Evolutionary conservation across 306 rosid species (phyloP).

Genomic region (Dryas octopetala): DNA sequence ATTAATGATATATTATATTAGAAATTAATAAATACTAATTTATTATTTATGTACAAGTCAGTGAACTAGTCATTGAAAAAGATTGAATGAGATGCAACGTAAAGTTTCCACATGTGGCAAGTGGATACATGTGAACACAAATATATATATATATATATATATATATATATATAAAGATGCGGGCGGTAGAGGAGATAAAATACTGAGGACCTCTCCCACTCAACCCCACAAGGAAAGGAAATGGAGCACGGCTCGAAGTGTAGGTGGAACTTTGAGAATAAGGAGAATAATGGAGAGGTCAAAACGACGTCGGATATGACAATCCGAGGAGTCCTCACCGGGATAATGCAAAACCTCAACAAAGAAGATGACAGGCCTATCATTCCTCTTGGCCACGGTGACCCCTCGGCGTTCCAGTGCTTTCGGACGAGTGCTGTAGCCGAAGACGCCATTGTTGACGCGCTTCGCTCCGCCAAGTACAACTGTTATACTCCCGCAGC

Average conservation of each 20-base stretch:
- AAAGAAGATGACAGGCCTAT: constrained; percentile 13
- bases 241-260: neutral
- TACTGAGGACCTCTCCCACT: too few species aligned
- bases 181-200: too few species aligned
- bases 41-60: too few species aligned
- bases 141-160: too few species aligned
- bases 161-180: too few species aligned
- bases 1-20: too few species aligned
- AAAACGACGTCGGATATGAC: neutral
- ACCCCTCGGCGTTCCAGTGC: constrained; percentile 33
- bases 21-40: too few species aligned
- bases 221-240: neutral
- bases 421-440: constrained; percentile 25
- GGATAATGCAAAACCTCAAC: constrained; percentile 3
- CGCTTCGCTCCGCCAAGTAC: constrained; percentile 27
- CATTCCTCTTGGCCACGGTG: constrained; percentile 37
- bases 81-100: too few species aligned
- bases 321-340: constrained; percentile 12
- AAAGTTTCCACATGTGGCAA: too few species aligned
- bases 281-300: neutral
- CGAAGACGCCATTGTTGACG: constrained; percentile 33
- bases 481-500: constrained; percentile 19
- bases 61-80: too few species aligned
- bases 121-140: too few species aligned
- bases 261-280: constrained; percentile 1